Conservation (phyloP, 129 eudicot genomes). For the Chrysanthemum lavandulifolium region DNA sequence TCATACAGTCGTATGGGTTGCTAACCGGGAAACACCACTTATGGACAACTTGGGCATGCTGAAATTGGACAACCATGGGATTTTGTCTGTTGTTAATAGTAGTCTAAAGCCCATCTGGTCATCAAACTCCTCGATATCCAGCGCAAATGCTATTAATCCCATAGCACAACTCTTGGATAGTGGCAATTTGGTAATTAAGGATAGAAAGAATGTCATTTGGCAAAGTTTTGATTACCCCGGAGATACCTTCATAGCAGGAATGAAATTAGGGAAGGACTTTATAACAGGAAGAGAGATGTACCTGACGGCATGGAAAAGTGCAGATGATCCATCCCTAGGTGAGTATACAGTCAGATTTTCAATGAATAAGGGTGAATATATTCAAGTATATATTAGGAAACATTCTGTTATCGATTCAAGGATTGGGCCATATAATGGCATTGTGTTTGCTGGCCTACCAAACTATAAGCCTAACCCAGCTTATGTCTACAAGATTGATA, state of each 20-base stretch:
- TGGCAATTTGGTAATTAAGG: constrained; percentile 31
- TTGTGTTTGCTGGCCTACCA: constrained; percentile 25
- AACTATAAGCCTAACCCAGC: not conserved
- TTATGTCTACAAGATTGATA: not conserved
- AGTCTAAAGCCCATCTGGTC: constrained; percentile 20
- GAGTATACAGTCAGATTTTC: constrained; percentile 3
- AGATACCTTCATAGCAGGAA: constrained; percentile 29
- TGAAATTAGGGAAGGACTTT: constrained; percentile 37
- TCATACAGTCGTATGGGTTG: constrained; percentile 29
- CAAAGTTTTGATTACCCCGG: constrained; percentile 44
- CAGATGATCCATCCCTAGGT: constrained; percentile 40
- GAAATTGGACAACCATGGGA: constrained; percentile 11
- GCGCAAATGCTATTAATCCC: not conserved
- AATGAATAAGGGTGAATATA: constrained; percentile 19
- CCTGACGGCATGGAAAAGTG: constrained; percentile 32
- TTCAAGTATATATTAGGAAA: constrained; percentile 25
- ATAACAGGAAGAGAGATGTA: constrained; percentile 28
- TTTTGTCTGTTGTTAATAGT: constrained; percentile 2
- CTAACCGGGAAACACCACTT: constrained; percentile 30
- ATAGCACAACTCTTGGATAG: constrained; percentile 33
- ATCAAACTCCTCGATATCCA: constrained; percentile 12
- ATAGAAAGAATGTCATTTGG: constrained; percentile 24
- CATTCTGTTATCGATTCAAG: constrained; percentile 19
- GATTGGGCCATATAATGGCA: constrained; percentile 37
- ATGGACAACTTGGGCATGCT: not conserved